A percentile compares a stretch with the other conserved stretches of the same genome.
Evolutionary conservation across 1,139 yeast genomes (phyloP).

Genomic region (Zygosaccharomyces sapae): DNA sequence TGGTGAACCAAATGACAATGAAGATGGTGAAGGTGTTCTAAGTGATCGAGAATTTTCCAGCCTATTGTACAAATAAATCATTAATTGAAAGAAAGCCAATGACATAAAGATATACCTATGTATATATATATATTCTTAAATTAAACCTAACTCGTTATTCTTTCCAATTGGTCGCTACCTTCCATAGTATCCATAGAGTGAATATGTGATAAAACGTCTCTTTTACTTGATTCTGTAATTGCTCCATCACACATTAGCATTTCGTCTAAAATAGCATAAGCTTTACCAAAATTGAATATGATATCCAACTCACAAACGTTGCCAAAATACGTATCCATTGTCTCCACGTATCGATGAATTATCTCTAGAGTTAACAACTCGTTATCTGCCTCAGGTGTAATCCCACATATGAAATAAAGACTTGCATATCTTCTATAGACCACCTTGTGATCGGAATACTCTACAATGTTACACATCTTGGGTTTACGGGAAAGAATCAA

Average conservation of each 20-base stretch:
- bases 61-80: slow-evolving; percentile 3
- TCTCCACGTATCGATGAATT: slow-evolving; percentile 90
- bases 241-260: slow-evolving; percentile 76
- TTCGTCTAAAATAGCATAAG: slow-evolving; percentile 89
- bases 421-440: slow-evolving; percentile 93
- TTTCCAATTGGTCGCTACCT: slow-evolving; percentile 54
- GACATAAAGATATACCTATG: neutral
- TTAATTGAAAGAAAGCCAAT: neutral
- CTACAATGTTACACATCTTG: slow-evolving; percentile 94
- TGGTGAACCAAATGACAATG: slow-evolving; percentile 21
- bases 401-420: slow-evolving; percentile 81
- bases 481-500: slow-evolving; percentile 79
- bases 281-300: slow-evolving; percentile 90
- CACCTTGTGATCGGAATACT: slow-evolving; percentile 81
- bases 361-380: slow-evolving; percentile 82
- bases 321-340: slow-evolving; percentile 95
- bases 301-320: slow-evolving; percentile 92
- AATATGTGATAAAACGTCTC: slow-evolving; percentile 72
- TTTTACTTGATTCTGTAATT: slow-evolving; percentile 75
- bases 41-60: slow-evolving; percentile 9
- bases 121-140: slow-evolving; percentile 5
- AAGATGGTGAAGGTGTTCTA: slow-evolving; percentile 10
- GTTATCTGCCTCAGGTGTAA: slow-evolving; percentile 59
- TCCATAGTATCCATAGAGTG: slow-evolving; percentile 77
- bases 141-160: slow-evolving; percentile 35